Evolutionary conservation across 108 stramenopile species (phyloP).

Genomic region (Cyclotella sp.): DNA sequence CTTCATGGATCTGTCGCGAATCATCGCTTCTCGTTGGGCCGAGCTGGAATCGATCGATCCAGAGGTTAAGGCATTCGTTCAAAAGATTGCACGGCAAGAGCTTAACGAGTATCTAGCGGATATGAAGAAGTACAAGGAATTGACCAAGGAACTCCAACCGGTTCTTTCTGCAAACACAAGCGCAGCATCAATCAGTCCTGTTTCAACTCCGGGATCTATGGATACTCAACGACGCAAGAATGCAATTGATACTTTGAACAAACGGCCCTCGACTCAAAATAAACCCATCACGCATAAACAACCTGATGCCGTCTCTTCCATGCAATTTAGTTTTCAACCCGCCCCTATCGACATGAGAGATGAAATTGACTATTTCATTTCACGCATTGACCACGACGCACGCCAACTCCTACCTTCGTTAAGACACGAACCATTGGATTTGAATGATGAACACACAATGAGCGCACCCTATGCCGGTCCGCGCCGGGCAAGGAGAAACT

Average conservation of each 20-base stretch:
- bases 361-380: slow-evolving; percentile 43
- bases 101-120: slow-evolving; percentile 43
- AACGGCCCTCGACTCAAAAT: not conserved
- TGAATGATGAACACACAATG: not conserved
- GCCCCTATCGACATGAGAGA: slow-evolving; percentile 8
- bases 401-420: slow-evolving; percentile 1
- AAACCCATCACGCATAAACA: not conserved
- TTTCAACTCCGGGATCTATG: not conserved
- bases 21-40: slow-evolving; percentile 71
- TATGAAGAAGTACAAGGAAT: slow-evolving; percentile 46
- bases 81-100: slow-evolving; percentile 39
- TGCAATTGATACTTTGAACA: not conserved
- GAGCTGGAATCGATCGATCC: slow-evolving; percentile 41
- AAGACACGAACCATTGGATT: not conserved
- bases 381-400: slow-evolving; percentile 25
- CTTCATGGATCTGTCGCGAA: slow-evolving; percentile 74
- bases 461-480: not conserved
- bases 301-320: not conserved
- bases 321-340: not conserved
- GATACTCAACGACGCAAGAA: not conserved
- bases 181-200: not conserved
- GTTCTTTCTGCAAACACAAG: slow-evolving; percentile 8
- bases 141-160: slow-evolving; percentile 22
- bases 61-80: slow-evolving; percentile 39
- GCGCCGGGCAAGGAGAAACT: not conserved